Base-by-base conservation (phyloP, 1,139 yeast genomes). In the Meyerozyma guilliermondii region DNA sequence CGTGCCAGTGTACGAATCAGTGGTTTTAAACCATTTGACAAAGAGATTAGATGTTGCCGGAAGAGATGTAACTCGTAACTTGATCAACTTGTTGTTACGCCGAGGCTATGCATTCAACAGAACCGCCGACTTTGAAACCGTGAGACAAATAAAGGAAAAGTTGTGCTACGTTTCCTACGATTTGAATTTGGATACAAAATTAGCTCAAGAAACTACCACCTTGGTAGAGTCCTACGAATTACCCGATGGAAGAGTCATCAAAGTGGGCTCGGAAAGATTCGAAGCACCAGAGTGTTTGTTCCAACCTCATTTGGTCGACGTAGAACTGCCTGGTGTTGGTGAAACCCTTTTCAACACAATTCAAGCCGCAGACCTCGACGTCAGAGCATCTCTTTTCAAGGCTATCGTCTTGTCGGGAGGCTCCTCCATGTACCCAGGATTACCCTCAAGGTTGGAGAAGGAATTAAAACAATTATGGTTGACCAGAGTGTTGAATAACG, bases 261-360 rank as follows among this genome's bases (percentile, higher is more conserved):
- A 86, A 63, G 87, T 91, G 39, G 98, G 98, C 4, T 87, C 94
- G 28, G 98, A 92, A 66, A 79, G 98, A 65, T 92, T 87, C 63
- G 96, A 89, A 67, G 98, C 98, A 3, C 97, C 98, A 30, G 98
- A 92, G 66, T 92, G 98, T 69, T 75, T 92, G 56, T 92, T 92
- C 78, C 98, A 94, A 69, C 98, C 98, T 42, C 82, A 83, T 56
- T 76, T 92, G 54, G 97, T 92, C n/a, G 98, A 91, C 63, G 88
- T 87, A 46, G 98, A 92, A 68, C 97, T 89, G 62, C 96, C 96
- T 1, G 98, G 98, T 55, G 82, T 92, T 47, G 98, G 97, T 43
- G 98, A 92, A 66, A 74, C 85, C 33, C 74, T 92, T 49, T 92
- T 89, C 71, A 87, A 88, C 63, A 88, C 96, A 3, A 83, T 92